Conservation (phyloP, 1,284 basidiomycete genomes). For the Cryptococcus sp. region DNA sequence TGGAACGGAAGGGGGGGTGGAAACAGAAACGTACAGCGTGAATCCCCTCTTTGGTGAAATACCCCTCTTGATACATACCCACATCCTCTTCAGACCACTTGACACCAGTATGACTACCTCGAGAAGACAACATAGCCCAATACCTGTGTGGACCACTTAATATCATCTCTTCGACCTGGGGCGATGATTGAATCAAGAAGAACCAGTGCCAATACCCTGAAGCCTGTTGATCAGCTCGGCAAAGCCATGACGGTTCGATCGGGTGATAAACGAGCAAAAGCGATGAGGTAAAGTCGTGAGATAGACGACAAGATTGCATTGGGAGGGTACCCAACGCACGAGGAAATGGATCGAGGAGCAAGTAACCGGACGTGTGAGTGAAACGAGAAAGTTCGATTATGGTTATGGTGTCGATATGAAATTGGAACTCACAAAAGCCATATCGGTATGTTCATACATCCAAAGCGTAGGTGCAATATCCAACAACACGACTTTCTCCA, state of each 20-base stretch:
- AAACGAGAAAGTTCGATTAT: background rate
- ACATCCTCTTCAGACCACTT: conserved; percentile 23
- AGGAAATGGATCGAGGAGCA: too few species aligned
- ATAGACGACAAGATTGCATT: too few species aligned
- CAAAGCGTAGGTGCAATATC: conserved; percentile 44
- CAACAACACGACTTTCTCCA: conserved; percentile 41
- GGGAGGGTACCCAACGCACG: too few species aligned
- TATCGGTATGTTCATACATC: conserved; percentile 44
- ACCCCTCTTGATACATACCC: conserved; percentile 19
- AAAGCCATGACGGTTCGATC: conserved; percentile 9
- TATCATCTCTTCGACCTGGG: conserved; percentile 34
- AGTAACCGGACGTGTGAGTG: too few species aligned
- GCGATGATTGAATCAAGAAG: conserved; percentile 43
- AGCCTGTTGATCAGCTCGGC: conserved; percentile 11
- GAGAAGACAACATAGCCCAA: conserved; percentile 18
- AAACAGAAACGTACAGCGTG: conserved; percentile 23
- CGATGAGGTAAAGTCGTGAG: too few species aligned
- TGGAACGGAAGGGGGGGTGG: background rate
- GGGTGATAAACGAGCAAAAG: too few species aligned
- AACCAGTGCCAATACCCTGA: conserved; percentile 47
- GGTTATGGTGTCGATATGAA: background rate
- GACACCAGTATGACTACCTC: conserved; percentile 14
- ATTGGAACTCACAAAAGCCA: conserved; percentile 31
- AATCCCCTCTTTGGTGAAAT: conserved; percentile 18
- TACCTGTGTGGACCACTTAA: conserved; percentile 22